Evolutionary conservation across 352 stramenopile species (phyloP), one percentile per base, ranked within the genome.

Genomic region (Blastocystis sp.): DNA sequence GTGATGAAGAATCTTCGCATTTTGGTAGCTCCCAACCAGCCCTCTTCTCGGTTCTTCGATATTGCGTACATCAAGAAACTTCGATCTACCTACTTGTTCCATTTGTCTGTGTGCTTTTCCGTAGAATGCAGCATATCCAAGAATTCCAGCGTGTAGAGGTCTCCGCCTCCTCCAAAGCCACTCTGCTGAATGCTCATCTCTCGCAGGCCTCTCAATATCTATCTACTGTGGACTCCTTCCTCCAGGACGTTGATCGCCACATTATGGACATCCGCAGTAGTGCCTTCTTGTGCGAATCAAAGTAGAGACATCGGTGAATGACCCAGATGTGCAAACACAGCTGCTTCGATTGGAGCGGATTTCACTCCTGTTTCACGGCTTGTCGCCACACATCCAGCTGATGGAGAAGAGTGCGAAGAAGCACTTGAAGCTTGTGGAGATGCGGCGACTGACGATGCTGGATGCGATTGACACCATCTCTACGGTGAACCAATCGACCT

Each of bases 21-120:
- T 24, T 34, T 85, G 47, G 63, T 85, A 26, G 54, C 47, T 41
- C 73, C 73, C 37, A 85, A 85, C 39, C 73, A 85, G 73, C n/a
- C 73, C 39, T 66, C 73, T n/a, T 85, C 73, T 30, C 50, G 54
- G 24, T 85, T 85, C 56, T 85, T 85, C 26, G 73, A 85, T 11
- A 39, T 85, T 9, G n/a, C 50, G 9, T 68, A 68, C 56, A 85
- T 85, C 56, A 24, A 41, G 9, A 13, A 30, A 11, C 39, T 85
- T 50, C 73, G 73, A 37, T 16, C 63, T 34, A 47, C 65, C 43
- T 85, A 39, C 53, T n/a, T 85, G 73, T 85, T 30, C 13, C 16
- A 8, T 41, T n/a, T 6, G 43, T 13, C 6, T 11, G 5, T 37
- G 20, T 41, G 16, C n/a, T 24, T 56, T 59, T 47, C 13, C 16